Conservation (phyloP, 2,329 filamentous ascomycete genomes). For the Fusarium decemcellulare region DNA sequence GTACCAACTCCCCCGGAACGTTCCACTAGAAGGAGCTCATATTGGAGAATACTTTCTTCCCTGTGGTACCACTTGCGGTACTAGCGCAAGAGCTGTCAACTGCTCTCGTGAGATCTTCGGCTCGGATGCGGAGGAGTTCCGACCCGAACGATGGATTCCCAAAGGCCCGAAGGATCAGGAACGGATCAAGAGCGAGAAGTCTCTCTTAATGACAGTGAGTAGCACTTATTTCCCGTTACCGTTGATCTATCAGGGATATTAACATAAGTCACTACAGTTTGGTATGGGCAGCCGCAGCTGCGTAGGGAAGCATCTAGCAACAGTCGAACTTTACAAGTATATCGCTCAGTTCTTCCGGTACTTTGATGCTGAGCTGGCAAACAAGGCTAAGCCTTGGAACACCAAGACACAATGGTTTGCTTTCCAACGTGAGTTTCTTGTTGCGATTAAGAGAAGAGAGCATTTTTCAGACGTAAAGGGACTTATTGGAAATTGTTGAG, state of each 20-base stretch:
- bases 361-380: constrained; percentile 1
- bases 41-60: constrained; percentile 20
- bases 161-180: background rate
- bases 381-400: background rate
- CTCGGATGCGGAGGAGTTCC: constrained; percentile 10
- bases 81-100: constrained; percentile 17
- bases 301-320: constrained; percentile 22
- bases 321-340: constrained; percentile 24
- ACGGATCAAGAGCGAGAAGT: constrained; percentile 12
- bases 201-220: constrained; percentile 13
- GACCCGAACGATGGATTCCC: constrained; percentile 19
- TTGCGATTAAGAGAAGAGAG: too few relatives aligned
- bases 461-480: too few relatives aligned
- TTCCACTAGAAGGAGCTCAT: background rate
- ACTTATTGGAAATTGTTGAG: too few relatives aligned
- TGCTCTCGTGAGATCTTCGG: constrained; percentile 14
- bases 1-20: constrained; percentile 27
- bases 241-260: background rate
- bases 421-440: constrained; percentile 6
- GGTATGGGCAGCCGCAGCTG: constrained; percentile 29
- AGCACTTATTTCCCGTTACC: too few relatives aligned
- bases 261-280: constrained; percentile 4
- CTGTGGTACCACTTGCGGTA: background rate
- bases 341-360: constrained; percentile 27
- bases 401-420: constrained; percentile 23